phyloP scores from a whole-genome alignment of 306 rosid genomes.

The Medicago arabica region DNA sequence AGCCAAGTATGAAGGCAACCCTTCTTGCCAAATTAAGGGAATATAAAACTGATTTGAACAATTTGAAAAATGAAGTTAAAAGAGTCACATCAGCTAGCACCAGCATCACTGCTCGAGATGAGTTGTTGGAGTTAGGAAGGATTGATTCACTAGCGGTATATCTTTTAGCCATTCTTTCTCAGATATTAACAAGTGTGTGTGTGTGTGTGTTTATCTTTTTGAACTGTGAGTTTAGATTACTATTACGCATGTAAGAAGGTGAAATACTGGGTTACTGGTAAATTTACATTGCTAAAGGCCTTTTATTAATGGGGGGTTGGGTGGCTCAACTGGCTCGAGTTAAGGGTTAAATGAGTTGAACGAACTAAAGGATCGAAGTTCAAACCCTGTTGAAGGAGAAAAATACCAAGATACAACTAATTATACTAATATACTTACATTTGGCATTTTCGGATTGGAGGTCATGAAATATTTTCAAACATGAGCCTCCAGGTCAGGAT shows the following conservation, averaged over 20 bases:
- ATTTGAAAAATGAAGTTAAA: conserved; percentile 55
- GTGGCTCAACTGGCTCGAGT: background rate
- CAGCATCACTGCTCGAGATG: conserved; percentile 47
- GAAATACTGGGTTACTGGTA: background rate
- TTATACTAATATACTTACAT: background rate
- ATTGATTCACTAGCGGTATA: conserved; percentile 51
- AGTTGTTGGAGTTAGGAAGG: conserved; percentile 56
- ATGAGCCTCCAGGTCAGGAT: background rate
- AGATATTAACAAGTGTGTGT: conserved; percentile 18
- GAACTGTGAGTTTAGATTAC: conserved; percentile 20
- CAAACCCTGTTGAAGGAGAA: background rate
- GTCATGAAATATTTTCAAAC: conserved; percentile 17
- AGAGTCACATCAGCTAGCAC: conserved; percentile 48
- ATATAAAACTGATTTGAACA: conserved; percentile 58
- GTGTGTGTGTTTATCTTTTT: conserved; percentile 2
- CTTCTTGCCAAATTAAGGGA: conserved; percentile 67
- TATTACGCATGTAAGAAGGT: conserved; percentile 29
- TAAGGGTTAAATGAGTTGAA: background rate
- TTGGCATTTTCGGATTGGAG: conserved; percentile 18
- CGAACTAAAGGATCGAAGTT: background rate
- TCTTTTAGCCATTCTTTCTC: conserved; percentile 21
- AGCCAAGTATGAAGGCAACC: conserved; percentile 56
- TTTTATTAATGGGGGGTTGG: background rate
- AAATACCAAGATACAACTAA: background rate
- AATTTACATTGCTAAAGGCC: conserved; percentile 17